phyloP scores from a whole-genome alignment of 495 filamentous ascomycete genomes.

The Penicillium fimorum region DNA sequence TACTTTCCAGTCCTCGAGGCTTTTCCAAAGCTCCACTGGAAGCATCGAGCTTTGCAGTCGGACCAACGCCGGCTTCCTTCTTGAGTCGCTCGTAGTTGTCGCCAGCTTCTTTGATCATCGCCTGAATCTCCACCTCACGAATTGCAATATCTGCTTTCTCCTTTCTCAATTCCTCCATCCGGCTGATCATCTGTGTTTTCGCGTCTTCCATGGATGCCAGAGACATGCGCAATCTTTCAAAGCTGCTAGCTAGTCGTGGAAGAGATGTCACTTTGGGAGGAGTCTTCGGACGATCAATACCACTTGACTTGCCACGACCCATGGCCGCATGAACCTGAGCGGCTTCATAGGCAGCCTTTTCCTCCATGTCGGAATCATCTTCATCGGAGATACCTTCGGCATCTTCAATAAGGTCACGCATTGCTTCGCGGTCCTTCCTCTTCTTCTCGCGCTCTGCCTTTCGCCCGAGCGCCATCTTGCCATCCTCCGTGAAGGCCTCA shows the following conservation, averaged over 20 bases:
- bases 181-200: constrained; percentile 51
- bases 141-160: constrained; percentile 69
- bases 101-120: constrained; percentile 75
- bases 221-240: constrained; percentile 50
- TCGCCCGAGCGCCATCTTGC: constrained; percentile 70
- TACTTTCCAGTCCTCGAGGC: constrained; percentile 43
- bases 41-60: constrained; percentile 27
- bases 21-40: constrained; percentile 32
- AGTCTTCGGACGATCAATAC: constrained; percentile 47
- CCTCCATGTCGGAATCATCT: constrained; percentile 77
- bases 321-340: constrained; percentile 81
- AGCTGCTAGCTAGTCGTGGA: constrained; percentile 49
- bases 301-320: constrained; percentile 56
- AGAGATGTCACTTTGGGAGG: constrained; percentile 60
- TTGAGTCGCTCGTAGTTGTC: constrained; percentile 69
- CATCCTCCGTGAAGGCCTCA: constrained; percentile 86
- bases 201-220: constrained; percentile 56
- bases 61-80: constrained; percentile 49
- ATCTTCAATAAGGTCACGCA: constrained; percentile 79
- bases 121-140: constrained; percentile 79
- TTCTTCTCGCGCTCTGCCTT: constrained; percentile 77
- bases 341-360: constrained; percentile 81
- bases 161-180: constrained; percentile 59
- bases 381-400: constrained; percentile 65
- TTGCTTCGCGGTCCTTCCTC: constrained; percentile 65